Conservation (phyloP, 345 rosid species). For the Lumnitzera littorea region DNA sequence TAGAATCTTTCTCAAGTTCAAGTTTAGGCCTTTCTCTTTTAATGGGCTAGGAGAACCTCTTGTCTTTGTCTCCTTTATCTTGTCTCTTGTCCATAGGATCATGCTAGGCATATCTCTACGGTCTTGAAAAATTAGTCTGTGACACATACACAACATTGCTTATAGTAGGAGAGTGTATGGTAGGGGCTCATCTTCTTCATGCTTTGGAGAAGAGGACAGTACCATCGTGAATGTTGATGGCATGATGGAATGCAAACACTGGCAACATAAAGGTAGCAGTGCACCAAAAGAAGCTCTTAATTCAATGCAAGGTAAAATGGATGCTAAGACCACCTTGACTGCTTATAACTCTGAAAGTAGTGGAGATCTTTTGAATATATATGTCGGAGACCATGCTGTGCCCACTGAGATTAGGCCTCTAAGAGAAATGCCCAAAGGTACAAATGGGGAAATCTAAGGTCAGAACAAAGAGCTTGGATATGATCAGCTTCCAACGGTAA, state of each 20-base stretch:
- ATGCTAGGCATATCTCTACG: too few species aligned
- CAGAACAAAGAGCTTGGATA: too few species aligned
- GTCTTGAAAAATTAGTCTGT: too few species aligned
- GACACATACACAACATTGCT: slow-evolving; percentile 19
- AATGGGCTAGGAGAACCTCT: too few species aligned
- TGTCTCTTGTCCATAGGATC: too few species aligned
- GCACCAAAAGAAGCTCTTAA: slow-evolving; percentile 11
- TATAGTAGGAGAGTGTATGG: slow-evolving; percentile 45
- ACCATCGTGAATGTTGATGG: slow-evolving; percentile 20
- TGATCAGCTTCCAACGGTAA: too few species aligned
- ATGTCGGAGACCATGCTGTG: slow-evolving; percentile 15
- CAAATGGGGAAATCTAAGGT: slow-evolving; percentile 83
- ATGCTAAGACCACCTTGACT: slow-evolving; percentile 7
- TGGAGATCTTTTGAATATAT: slow-evolving; percentile 10
- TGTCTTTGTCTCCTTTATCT: too few species aligned
- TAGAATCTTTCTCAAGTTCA: too few species aligned
- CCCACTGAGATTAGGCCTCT: slow-evolving; percentile 18
- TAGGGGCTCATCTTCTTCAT: slow-evolving; percentile 23
- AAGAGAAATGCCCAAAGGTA: slow-evolving; percentile 23
- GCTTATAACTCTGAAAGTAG: slow-evolving; percentile 9
- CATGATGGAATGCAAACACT: slow-evolving; percentile 9
- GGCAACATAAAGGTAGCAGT: slow-evolving; percentile 14
- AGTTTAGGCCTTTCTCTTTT: too few species aligned
- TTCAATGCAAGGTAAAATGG: slow-evolving; percentile 6
- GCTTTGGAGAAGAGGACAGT: slow-evolving; percentile 23